Percentiles rank a stretch among this genome's conserved stretches.
Conservation (phyloP, 768 basidiomycete genomes). For the Suillus luteus region DNA sequence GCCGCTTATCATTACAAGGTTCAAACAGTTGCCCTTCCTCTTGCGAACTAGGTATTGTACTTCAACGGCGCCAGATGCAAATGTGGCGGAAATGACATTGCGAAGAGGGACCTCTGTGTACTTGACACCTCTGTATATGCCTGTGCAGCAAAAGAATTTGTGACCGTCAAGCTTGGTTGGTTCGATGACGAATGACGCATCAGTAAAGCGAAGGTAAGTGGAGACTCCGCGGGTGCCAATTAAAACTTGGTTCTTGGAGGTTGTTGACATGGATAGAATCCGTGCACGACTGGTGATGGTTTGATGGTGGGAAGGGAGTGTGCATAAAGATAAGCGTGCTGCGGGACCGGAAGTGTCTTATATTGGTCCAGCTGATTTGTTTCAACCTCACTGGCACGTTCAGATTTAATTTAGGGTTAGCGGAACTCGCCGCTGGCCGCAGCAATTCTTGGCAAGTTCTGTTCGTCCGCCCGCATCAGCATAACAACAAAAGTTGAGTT, state of each 20-base stretch:
- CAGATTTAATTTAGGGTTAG: too few relatives aligned
- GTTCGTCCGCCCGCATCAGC: too few relatives aligned
- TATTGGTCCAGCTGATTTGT: background rate
- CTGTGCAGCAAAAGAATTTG: conserved; percentile 13
- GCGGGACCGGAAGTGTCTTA: background rate
- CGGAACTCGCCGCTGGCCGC: too few relatives aligned
- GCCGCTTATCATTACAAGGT: conserved; percentile 44
- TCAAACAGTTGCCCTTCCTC: conserved; percentile 40
- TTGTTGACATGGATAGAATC: background rate
- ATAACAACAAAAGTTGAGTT: too few relatives aligned
- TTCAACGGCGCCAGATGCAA: conserved; percentile 40
- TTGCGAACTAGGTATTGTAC: conserved; percentile 54
- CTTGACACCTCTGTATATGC: conserved; percentile 13
- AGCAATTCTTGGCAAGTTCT: too few relatives aligned
- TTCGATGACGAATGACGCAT: conserved; percentile 29
- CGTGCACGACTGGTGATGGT: background rate
- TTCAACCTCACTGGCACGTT: too few relatives aligned
- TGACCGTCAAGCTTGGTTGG: conserved; percentile 13
- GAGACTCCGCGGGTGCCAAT: conserved; percentile 14
- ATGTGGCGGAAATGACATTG: conserved; percentile 57
- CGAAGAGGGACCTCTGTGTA: conserved; percentile 39
- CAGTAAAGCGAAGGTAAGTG: conserved; percentile 30
- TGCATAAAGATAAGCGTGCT: background rate
- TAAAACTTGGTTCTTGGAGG: conserved; percentile 12
- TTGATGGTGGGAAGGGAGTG: background rate